Base-by-base conservation (phyloP, 2,329 filamentous ascomycete species). In the Aspergillus versicolor region DNA sequence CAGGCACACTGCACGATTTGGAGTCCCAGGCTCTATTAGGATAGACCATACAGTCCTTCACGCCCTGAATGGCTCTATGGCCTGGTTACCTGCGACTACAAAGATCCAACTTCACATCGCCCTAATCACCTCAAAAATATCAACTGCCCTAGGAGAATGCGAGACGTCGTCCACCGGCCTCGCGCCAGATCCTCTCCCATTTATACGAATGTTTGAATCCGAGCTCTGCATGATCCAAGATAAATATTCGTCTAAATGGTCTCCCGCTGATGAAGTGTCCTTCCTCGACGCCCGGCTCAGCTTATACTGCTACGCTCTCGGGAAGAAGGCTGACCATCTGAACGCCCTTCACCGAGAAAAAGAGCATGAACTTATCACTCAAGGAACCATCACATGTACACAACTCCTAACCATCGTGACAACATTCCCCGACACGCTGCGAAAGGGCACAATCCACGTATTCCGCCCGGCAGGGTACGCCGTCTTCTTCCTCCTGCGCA, bases 1-100 rank as follows among this genome's bases (percentile, higher is more conserved):
- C 24, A 52, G 38, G 49, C 49, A 52, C 15, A 52, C 49, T 19
- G 49, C 49, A 22, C 19, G 49, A 52, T 52, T 43, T 1, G 38
- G 49, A 0, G 49, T 43, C 38, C 49, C 49, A 8, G 34, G 49
- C n/a, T 52, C 38, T n/a, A 44, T 24, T 24, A 30, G 49, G 22
- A 43, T 52, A n/a, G 49, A 52, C n/a, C 49, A 52, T 9, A 52
- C 49, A n/a, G 38, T 52, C 24, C 38, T 52, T 5, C 49, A 52
- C n/a, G 37, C 37, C 11, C 13, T 52, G 24, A 52, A 52, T 52
- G n/a, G 8, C 3, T 32, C 49, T 1, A 22, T 4, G 1, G 4
- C 49, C 0, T 19, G 49, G 22, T 3, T 52, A 32, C 24, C 38
- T 22, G 9, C n/a, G 11, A 52, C n/a, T 3, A 52, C 37, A 11